These are phyloP conservation scores for Sarocladium oryzae DNA, from an alignment of 2,329 filamentous ascomycete genomes.

Conservation along the genomic window DNA sequence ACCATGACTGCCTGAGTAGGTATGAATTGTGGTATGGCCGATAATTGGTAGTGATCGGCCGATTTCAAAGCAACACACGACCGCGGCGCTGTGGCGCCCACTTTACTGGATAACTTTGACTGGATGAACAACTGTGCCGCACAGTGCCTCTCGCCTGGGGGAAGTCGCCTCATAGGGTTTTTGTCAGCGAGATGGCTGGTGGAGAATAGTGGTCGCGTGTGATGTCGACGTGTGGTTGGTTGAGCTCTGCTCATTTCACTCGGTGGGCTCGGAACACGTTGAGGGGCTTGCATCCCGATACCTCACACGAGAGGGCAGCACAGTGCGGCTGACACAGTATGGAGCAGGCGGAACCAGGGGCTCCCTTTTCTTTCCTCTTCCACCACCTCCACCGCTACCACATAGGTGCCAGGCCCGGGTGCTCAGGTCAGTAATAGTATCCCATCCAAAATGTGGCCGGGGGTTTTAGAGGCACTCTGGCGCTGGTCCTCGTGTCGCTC, in stretches of 20 bases:
- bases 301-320: not conserved
- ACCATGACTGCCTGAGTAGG: not conserved
- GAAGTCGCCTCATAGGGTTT: not conserved
- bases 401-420: not conserved
- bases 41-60: not conserved
- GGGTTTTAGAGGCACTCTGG: too few relatives aligned
- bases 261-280: not conserved
- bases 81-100: not conserved
- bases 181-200: slow-evolving; percentile 5
- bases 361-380: not conserved
- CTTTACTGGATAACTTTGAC: not conserved
- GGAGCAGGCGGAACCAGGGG: not conserved
- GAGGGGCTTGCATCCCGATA: not conserved
- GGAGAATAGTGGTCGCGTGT: not conserved
- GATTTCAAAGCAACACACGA: slow-evolving; percentile 9
- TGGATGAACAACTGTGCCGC: not conserved
- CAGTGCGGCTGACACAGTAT: slow-evolving; percentile 1
- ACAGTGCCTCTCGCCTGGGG: not conserved
- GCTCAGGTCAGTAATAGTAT: not conserved
- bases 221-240: not conserved
- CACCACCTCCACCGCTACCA: not conserved
- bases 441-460: not conserved
- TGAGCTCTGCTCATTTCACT: not conserved
- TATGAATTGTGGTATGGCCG: not conserved
- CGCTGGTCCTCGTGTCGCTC: too few relatives aligned